Percentiles rank a stretch among this genome's conserved stretches.
Evolutionary conservation across 768 basidiomycete species (phyloP).

Genomic region (Albatrellus ellisii): DNA sequence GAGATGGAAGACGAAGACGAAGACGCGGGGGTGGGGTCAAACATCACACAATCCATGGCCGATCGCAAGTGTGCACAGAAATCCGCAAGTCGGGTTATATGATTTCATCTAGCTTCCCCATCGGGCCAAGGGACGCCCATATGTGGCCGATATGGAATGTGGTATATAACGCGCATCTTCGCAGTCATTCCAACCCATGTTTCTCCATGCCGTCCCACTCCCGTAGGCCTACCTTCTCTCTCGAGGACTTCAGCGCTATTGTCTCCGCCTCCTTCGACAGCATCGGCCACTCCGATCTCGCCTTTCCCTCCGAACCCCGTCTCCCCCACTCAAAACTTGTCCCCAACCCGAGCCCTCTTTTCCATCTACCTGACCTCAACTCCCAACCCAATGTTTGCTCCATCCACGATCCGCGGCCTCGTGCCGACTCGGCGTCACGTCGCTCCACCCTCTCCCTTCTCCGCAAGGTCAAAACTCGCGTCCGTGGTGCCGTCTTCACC

Average conservation of each 20-base stretch:
- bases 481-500: neutral
- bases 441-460: neutral
- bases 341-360: neutral
- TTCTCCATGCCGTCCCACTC: neutral
- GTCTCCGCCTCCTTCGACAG: conserved; percentile 11
- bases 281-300: conserved; percentile 6
- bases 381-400: neutral
- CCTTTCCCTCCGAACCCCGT: neutral
- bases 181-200: too few relatives aligned
- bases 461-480: conserved; percentile 5
- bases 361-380: neutral
- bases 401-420: neutral
- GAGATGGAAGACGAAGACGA: too few relatives aligned
- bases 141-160: too few relatives aligned
- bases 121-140: too few relatives aligned
- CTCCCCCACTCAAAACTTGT: neutral
- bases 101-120: too few relatives aligned
- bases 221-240: neutral
- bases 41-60: too few relatives aligned
- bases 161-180: too few relatives aligned
- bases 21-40: too few relatives aligned
- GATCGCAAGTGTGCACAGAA: too few relatives aligned
- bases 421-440: neutral
- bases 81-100: too few relatives aligned
- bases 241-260: conserved; percentile 11